phyloP scores from a whole-genome alignment of 352 stramenopile genomes.

The Phytophthora rubi region DNA sequence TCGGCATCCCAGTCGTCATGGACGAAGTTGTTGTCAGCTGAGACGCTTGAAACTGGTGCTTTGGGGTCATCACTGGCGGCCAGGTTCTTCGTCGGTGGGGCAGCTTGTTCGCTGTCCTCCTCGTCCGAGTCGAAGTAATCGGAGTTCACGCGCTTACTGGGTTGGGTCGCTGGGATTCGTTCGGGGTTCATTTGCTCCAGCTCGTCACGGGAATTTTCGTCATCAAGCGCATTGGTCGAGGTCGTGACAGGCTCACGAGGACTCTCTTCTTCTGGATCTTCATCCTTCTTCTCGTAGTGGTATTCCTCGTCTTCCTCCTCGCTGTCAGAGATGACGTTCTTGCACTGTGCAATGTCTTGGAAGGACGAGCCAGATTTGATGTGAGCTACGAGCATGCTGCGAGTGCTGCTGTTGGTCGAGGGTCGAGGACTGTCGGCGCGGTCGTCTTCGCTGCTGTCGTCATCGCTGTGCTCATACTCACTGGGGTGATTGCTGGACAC shows the following conservation, averaged over 20 bases:
- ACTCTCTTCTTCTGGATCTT: constrained; percentile 48
- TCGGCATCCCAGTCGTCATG: constrained; percentile 80
- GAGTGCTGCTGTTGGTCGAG: constrained; percentile 37
- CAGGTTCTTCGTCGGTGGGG: constrained; percentile 17
- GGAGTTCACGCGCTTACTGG: constrained; percentile 26
- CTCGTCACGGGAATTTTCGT: constrained; percentile 19
- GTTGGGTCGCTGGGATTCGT: neutral
- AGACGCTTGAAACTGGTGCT: constrained; percentile 30
- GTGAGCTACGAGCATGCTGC: constrained; percentile 58
- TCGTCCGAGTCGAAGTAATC: constrained; percentile 77
- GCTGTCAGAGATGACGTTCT: constrained; percentile 38
- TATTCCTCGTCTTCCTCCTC: constrained; percentile 42
- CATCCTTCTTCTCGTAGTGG: constrained; percentile 36
- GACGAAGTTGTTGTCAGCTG: constrained; percentile 78
- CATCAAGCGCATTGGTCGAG: constrained; percentile 26
- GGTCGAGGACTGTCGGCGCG: constrained; percentile 26
- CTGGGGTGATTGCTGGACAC: constrained; percentile 9
- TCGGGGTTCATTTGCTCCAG: constrained; percentile 16
- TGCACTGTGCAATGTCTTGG: constrained; percentile 11
- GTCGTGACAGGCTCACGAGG: constrained; percentile 35
- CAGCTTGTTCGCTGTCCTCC: constrained; percentile 38
- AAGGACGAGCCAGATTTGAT: constrained; percentile 58
- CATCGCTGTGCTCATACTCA: constrained; percentile 23
- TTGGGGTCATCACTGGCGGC: constrained; percentile 5
- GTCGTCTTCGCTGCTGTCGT: constrained; percentile 44